Percentiles rank a stretch among this genome's conserved stretches.
Evolutionary conservation across 73 alveolate genomes (phyloP).

Genomic region (Tetrahymena borealis): DNA sequence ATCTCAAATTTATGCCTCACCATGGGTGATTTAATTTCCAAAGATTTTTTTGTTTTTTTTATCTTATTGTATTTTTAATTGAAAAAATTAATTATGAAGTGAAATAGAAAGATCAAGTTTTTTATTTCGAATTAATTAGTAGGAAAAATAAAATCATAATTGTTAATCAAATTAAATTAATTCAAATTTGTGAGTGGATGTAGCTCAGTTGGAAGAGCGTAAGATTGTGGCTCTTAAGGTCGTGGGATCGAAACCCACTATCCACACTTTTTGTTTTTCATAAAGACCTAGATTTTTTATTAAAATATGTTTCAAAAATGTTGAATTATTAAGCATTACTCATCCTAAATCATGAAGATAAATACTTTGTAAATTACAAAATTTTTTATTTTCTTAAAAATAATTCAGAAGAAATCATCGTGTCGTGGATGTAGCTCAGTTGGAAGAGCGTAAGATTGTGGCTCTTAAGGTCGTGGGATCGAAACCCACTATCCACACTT

Average conservation of each 20-base stretch:
- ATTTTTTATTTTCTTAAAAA: no score
- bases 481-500: slow-evolving; percentile 1
- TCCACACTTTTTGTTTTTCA: background rate
- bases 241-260: slow-evolving; percentile 5
- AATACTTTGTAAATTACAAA: no score
- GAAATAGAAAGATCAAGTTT: background rate
- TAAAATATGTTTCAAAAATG: no score
- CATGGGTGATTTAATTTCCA: background rate
- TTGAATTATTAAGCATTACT: no score
- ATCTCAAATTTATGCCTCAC: background rate
- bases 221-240: background rate
- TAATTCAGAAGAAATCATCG: no score
- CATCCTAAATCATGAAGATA: no score
- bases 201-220: slow-evolving; percentile 2
- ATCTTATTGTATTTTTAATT: background rate
- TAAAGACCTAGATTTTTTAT: no score
- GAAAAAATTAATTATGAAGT: background rate
- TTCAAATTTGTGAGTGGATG: no score
- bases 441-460: background rate
- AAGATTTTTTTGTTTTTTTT: background rate
- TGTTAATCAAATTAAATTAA: no score
- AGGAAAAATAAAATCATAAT: no score
- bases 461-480: slow-evolving; percentile 6
- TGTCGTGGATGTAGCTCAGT: background rate
- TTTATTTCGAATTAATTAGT: no score